These are phyloP conservation scores for Pseudogymnoascus pannorum DNA, from an alignment of 2,329 filamentous ascomycete species.

Conservation along the genomic window DNA sequence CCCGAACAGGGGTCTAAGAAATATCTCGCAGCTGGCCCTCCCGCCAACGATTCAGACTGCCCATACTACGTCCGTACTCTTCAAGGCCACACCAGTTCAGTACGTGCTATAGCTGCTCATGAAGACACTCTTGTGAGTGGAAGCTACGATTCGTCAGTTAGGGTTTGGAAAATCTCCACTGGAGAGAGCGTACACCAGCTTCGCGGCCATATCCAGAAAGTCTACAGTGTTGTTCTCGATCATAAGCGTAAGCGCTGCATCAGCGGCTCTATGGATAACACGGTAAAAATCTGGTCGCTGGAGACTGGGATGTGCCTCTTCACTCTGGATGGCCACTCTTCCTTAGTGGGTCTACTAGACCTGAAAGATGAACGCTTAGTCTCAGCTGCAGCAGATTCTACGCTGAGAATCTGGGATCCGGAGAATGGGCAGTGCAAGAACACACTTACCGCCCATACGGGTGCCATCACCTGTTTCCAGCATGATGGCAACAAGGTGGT, in stretches of 20 bases:
- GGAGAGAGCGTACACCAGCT: slow-evolving; percentile 80
- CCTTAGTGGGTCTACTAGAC: slow-evolving; percentile 86
- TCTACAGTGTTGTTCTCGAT: slow-evolving; percentile 94
- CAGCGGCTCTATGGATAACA: slow-evolving; percentile 95
- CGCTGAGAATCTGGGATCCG: slow-evolving; percentile 92
- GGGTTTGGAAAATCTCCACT: slow-evolving; percentile 96
- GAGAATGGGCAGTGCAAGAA: slow-evolving; percentile 86
- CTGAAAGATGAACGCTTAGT: slow-evolving; percentile 84
- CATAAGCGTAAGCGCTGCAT: slow-evolving; percentile 90
- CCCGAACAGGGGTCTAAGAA: slow-evolving; percentile 70
- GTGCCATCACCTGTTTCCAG: slow-evolving; percentile 97
- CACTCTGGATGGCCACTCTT: slow-evolving; percentile 86
- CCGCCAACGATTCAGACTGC: slow-evolving; percentile 70
- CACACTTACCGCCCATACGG: slow-evolving; percentile 86
- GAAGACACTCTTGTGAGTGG: slow-evolving; percentile 95
- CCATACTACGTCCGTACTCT: slow-evolving; percentile 90
- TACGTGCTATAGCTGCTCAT: slow-evolving; percentile 90
- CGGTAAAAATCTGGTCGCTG: slow-evolving; percentile 96
- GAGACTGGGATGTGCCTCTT: slow-evolving; percentile 77
- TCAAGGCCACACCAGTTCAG: slow-evolving; percentile 82
- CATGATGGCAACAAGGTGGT: slow-evolving; percentile 96
- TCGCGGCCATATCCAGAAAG: slow-evolving; percentile 82
- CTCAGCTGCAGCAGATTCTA: slow-evolving; percentile 91
- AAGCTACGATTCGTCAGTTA: slow-evolving; percentile 90
- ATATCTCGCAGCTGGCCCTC: slow-evolving; percentile 72